Evolutionary conservation across 352 stramenopile genomes (phyloP), one percentile per base, ranked within the genome.

Genomic region (Phytophthora foliorum): DNA sequence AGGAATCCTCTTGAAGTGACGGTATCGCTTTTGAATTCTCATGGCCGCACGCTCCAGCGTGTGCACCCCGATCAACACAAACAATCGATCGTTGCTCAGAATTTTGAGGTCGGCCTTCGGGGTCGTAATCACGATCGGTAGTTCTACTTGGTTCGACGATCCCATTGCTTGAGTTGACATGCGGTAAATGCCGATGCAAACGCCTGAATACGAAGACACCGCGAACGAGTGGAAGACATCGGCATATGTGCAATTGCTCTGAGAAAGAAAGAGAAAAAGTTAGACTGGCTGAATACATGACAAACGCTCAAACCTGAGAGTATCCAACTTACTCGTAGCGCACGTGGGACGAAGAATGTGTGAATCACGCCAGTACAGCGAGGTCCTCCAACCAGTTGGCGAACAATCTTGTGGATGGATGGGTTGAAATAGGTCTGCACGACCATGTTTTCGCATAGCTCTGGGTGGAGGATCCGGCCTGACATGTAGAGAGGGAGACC

Each of bases 401-500:
- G 85, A 45, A 94, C 68, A 62, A 96, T 94, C 53, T 93, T 93
- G 67, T 94, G 84, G 55, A 96, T 96, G 13, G 85, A 93, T 22
- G 86, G 86, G 42, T 92, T 93, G 72, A 89, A 96, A 56, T 88
- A 96, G 3, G 89, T 88, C 80, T 95, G 65, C 29, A 75, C 84
- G 32, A 93, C 76, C 83, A 96, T 93, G 60, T 94, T 96, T 69
- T 96, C 89, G 51, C 89, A 94, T 22, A 96, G 53, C 53, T 96
- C 79, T 16, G 89, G 86, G 42, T 96, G 89, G 10, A 96, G 70
- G 4, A 96, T 77, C 5, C 89, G 74, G 2, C 89, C 89, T 0
- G 86, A 94, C 89, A 96, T 96, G 74, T 87, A 96, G 9, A 96
- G 67, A 53, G 89, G 88, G 13, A 94, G 74, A 25, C 82, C 85